Evolutionary conservation across 768 basidiomycete genomes (phyloP), one percentile per base, ranked within the genome.

Genomic region (Leccinum boreale): DNA sequence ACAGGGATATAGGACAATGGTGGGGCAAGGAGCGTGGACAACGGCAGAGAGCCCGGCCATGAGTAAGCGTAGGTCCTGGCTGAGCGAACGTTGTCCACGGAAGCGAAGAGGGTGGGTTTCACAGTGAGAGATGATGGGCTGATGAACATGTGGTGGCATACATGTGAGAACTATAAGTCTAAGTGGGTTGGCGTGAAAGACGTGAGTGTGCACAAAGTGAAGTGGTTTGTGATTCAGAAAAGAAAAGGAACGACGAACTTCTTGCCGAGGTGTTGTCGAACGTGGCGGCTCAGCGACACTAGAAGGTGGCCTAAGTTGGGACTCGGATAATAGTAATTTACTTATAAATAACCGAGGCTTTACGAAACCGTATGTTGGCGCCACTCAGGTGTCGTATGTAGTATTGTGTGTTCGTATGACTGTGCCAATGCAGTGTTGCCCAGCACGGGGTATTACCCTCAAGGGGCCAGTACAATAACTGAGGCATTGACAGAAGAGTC

Each of bases 101-200:
- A 42, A 58, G 61, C 26, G 47, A 50, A 45, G 54, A 46, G 4
- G 15, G 53, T 62, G 58, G 61, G 19, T 57, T 33, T 70, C 60
- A 67, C 51, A 56, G 60, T 10, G 50, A 52, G 48, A 57, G 60
- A 62, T 59, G 69, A 58, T 48, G 63, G 50, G 45, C 35, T 51
- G 62, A 65, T 60, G 69, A 57, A 63, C 69, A 70, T 69, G 69
- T 59, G 69, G 69, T 58, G 24, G 55, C 19, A 51, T 65, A 69
- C 67, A 70, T 70, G 69, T 68, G 61, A 57, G 57, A 57, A 61
- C 56, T 66, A 60, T 57, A 60, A 53, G 55, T 53, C 57, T 58
- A 15, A 35, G 14, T 35, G 12, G 33, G 29, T 31, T 53, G 59
- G 57, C 59, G 68, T 69, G 62, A 70, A 62, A 53, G 59, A 52